Base-by-base conservation (phyloP, 2,329 filamentous ascomycete species). In the Salinomyces thailandicus region DNA sequence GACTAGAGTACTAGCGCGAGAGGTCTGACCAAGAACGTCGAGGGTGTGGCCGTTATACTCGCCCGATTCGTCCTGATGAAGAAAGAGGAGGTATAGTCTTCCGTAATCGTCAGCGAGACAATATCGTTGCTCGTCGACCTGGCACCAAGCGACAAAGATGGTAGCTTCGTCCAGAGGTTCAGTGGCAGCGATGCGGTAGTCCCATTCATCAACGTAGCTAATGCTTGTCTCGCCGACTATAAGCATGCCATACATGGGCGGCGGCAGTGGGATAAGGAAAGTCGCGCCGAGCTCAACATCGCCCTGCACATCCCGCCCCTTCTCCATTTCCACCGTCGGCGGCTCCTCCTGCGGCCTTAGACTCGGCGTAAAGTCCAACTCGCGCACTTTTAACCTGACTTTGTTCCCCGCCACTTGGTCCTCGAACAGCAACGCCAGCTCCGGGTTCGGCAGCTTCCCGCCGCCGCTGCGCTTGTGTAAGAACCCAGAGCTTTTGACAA, bases 61-160 rank as follows among this genome's bases (percentile, higher is more conserved):
- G 5, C 75, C 72, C 3, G 75, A 69, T 7, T 71, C 65, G 32
- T 71, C 69, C 2, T 85, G 69, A 11, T 81, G 61, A 9, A 98
- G 74, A 56, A 85, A 85, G 24, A 98, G 65, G n/a, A 95, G 66
- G 54, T 89, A 86, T 16, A 98, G 61, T 33, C 73, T 74, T 12
- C 91, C 89, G 54, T 91, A 95, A 50, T 95, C 86, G 55, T 98
- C 91, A 1, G 82, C 86, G 2, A 98, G 64, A n/a, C 95, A 68
- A 64, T 86, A 96, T 51, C 81, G 73, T 26, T 81, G 79, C 16
- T 77, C 75, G 51, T 96, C 84, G 35, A 91, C 78, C 50, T 80
- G 76, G 44, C 83, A 82, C 87, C 89, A 98, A 2, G 85, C 78
- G n/a, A 91, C 81, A 49, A 93, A 96, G 22, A 94, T 79, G 2